phyloP scores from a whole-genome alignment of 2,329 filamentous ascomycete species.

The Xylariaceae sp. region DNA sequence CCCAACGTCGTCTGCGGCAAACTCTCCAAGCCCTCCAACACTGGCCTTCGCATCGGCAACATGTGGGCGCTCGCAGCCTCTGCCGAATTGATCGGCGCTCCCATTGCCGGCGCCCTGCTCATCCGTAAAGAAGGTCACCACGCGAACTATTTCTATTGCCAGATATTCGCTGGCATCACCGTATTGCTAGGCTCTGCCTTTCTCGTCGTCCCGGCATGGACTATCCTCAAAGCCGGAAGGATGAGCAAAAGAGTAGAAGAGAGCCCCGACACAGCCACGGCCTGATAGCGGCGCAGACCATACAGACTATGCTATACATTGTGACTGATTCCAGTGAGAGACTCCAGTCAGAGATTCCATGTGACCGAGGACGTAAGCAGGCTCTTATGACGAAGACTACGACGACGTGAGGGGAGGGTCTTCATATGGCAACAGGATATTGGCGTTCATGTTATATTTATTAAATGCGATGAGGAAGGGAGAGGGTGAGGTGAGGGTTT shows the following conservation, averaged over 20 bases:
- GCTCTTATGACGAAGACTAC: too few relatives aligned
- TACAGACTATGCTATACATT: too few relatives aligned
- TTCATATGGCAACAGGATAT: too few relatives aligned
- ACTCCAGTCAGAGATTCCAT: too few relatives aligned
- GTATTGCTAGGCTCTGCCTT: constrained; percentile 6
- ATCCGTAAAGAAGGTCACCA: constrained; percentile 1
- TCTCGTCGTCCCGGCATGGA: constrained; percentile 4
- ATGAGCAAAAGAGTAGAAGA: neutral
- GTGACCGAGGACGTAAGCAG: too few relatives aligned
- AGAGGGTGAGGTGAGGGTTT: too few relatives aligned
- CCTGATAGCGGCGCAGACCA: too few relatives aligned
- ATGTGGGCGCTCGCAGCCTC: constrained; percentile 9
- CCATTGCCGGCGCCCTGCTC: constrained; percentile 6
- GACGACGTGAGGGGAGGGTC: too few relatives aligned
- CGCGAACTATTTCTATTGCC: constrained; percentile 5
- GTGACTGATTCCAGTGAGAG: too few relatives aligned
- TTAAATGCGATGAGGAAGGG: too few relatives aligned
- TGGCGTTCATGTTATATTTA: too few relatives aligned
- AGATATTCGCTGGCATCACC: constrained; percentile 7
- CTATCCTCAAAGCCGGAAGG: neutral
- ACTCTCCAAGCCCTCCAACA: constrained; percentile 4
- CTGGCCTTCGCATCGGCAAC: constrained; percentile 5
- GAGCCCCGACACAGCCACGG: neutral
- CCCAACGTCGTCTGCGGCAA: constrained; percentile 6
- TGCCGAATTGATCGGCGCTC: constrained; percentile 8